Evolutionary conservation across 139 green algal species (phyloP).

Genomic region (Trebouxia sp.): DNA sequence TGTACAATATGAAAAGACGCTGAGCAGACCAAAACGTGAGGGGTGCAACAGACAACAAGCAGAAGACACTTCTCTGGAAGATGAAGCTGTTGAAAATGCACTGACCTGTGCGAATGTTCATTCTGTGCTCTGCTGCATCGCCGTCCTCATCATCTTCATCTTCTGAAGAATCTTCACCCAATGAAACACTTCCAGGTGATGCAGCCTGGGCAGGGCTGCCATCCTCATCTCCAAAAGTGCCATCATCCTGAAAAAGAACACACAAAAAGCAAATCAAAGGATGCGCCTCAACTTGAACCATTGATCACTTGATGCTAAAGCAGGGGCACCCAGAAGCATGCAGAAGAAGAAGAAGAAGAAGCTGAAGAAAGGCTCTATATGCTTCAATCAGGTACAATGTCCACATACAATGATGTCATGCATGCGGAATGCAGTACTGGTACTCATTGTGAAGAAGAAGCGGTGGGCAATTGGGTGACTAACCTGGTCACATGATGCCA

Average conservation of each 20-base stretch:
- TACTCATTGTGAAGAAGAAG: not conserved
- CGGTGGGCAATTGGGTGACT: not conserved
- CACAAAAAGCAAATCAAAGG: too few species aligned
- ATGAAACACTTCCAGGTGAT: not conserved
- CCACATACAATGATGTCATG: not conserved
- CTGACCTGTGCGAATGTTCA: slow-evolving; percentile 53
- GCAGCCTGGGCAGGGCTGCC: not conserved
- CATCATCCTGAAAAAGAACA: slow-evolving; percentile 12
- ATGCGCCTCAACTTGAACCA: too few species aligned
- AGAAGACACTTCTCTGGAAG: too few species aligned
- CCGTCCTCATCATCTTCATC: slow-evolving; percentile 39
- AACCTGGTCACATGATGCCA: slow-evolving; percentile 48
- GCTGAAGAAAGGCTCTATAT: too few species aligned
- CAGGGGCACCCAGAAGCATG: too few species aligned
- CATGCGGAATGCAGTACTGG: not conserved
- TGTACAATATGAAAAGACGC: too few species aligned
- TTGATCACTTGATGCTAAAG: too few species aligned
- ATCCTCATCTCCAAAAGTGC: not conserved
- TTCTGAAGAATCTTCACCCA: slow-evolving; percentile 12
- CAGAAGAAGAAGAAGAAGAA: too few species aligned
- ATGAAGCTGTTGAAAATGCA: not conserved
- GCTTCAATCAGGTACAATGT: too few species aligned
- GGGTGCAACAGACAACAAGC: too few species aligned
- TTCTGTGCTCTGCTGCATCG: slow-evolving; percentile 32
- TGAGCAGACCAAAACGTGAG: too few species aligned